Evolutionary conservation across 169 alveolate genomes (phyloP), one percentile per base, ranked within the genome.

Genomic region (Cryptosporidium ryanae): DNA sequence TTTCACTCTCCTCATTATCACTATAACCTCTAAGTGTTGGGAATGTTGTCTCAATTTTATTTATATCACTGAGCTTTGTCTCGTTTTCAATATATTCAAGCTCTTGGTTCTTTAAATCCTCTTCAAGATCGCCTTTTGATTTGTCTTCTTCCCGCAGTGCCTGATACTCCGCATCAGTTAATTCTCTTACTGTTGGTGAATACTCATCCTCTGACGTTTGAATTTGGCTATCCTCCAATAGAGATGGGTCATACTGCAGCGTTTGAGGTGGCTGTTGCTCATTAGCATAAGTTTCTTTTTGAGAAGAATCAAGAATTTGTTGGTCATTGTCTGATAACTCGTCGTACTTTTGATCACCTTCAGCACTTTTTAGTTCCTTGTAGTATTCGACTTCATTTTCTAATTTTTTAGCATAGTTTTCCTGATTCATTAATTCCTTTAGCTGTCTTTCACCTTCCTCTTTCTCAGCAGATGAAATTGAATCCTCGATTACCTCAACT

Each of bases 401-500:
- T 61, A 21, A 12, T 61, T 61, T 50, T 76, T 64, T 54, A 13
- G 71, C 68, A 21, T 27, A 17, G 2, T 68, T 66, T 25, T 76
- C 87, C 18, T 23, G 57, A n/a, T 76, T 54, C 38, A 76, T 76
- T 57, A 76, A 61, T 31, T 76, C 87, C 21, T 55, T 59, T 23
- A 59, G n/a, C 25, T 38, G 57, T 25, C 59, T 76, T 3, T 68
- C 64, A 8, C 29, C 13, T 18, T 61, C 66, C 34, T 76, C 87
- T 52, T 76, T 76, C 17, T 76, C 87, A 59, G 87, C 70, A 25
- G 63, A 76, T 43, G 76, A 13, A 17, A 44, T 46, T 4, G 71
- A 55, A 15, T 76, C 87, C 8, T 76, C 87, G 6, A 76, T 55
- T 8, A 76, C 71, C 44, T 76, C 87, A 76, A 76, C 71, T 10